Percentiles rank a stretch among this genome's conserved stretches.
Conservation (phyloP, 306 rosid genomes). For the Prinsepia uniflora region DNA sequence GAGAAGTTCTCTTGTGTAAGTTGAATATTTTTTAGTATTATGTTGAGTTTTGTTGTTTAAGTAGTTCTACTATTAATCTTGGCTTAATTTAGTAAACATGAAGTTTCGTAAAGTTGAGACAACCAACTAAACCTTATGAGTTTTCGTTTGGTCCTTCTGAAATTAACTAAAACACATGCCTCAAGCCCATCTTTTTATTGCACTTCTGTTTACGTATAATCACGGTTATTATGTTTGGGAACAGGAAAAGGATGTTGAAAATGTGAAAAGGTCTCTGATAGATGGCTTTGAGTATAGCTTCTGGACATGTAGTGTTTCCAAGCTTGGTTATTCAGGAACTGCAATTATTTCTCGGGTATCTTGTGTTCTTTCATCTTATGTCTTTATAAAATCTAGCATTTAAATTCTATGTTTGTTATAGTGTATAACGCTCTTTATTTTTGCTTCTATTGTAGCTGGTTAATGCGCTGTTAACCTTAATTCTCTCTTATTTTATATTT, state of each 20-base stretch:
- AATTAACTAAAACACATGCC: background rate
- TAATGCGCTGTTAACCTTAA: background rate
- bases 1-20: too few species aligned
- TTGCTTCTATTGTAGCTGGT: background rate
- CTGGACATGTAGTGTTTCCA: constrained; percentile 89
- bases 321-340: constrained; percentile 95
- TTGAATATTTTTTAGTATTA: too few species aligned
- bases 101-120: background rate
- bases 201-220: background rate
- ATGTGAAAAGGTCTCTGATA: constrained; percentile 46
- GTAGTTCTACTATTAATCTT: too few species aligned
- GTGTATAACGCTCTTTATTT: background rate
- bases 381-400: background rate
- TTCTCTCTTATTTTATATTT: background rate
- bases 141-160: background rate
- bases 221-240: constrained; percentile 20
- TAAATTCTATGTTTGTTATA: background rate
- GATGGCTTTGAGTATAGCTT: constrained; percentile 81
- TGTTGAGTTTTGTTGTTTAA: too few species aligned
- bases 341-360: constrained; percentile 85
- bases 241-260: constrained; percentile 81
- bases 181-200: background rate
- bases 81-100: too few species aligned
- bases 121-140: background rate
- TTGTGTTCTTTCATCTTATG: constrained; percentile 9